Evolutionary conservation across 2,329 filamentous ascomycete genomes (phyloP), one percentile per base, ranked within the genome.

Genomic region (Ophiostoma ips): DNA sequence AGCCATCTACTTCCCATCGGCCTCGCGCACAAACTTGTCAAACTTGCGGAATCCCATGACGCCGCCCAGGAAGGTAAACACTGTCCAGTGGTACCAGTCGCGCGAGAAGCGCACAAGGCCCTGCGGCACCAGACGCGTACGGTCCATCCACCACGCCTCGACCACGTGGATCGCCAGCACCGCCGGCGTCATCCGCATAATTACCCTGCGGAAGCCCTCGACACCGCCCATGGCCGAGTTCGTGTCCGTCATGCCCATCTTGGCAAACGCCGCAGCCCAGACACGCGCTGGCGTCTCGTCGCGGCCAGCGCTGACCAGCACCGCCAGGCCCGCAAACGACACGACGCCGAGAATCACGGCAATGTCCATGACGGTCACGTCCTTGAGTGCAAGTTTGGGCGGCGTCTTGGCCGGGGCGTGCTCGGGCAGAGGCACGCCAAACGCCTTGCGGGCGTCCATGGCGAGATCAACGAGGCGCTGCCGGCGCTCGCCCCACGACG

Each of bases 381-480:
- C 55, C 9, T 60, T 54, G 58, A 70, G 80, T 1, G 31, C 19
- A 31, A 55, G 28, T 3, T 36, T 34, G 3, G 6, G 60, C 61
- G 54, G 77, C 59, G 50, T 60, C 61, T 35, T 71, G 59, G 59
- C 69, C 58, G 69, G 57, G 1, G 67, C 65, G 5, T 61, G 55
- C 0, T 74, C 72, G 0, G 63, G 58, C 15, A 62, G 56, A 57
- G 70, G 79, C 19, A 83, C 70, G 15, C 76, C 79, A 12, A 94
- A 75, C 1, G 66, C 73, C 31, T 67, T 58, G 33, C 83, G 72
- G 57, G 76, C 61, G 60, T 63, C 61, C 68, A 78, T 56, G 64
- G 76, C 63, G 79, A 95, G 84, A 48, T 80, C 77, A 46, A 94
- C 79, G 37, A 90, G 69, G 48, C 84, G 77, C 44, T 74, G 69